Conservation (phyloP, 2,329 filamentous ascomycete species). For the Biscogniauxia marginata region DNA sequence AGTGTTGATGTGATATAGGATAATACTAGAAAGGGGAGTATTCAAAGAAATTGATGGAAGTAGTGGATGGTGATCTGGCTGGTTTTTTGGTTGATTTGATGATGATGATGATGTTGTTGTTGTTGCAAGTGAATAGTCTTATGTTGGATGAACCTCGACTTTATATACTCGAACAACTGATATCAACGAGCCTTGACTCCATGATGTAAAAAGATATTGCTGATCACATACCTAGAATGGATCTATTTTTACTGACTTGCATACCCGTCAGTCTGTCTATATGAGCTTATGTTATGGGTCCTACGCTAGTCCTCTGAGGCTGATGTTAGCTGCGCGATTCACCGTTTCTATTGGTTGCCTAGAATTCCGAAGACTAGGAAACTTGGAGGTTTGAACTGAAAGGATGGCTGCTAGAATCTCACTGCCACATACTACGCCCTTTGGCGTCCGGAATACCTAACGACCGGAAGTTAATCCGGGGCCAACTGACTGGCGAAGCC, state of each 20-base stretch:
- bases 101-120: neutral
- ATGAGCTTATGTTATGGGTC: slow-evolving; percentile 7
- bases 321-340: slow-evolving; percentile 5
- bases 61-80: neutral
- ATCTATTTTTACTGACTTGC: slow-evolving; percentile 12
- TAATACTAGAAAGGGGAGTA: neutral
- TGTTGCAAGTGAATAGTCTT: neutral
- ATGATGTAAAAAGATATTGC: neutral
- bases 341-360: slow-evolving; percentile 6
- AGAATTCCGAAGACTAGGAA: neutral
- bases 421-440: slow-evolving; percentile 5
- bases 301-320: neutral
- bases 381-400: neutral
- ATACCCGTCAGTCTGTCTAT: neutral
- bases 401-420: neutral
- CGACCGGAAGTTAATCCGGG: neutral
- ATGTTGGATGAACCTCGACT: neutral
- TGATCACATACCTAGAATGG: neutral
- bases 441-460: slow-evolving; percentile 1
- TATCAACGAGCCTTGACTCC: neutral
- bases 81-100: neutral
- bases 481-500: slow-evolving; percentile 16
- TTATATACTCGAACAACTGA: neutral
- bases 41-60: neutral
- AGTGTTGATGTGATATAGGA: neutral